Evolutionary conservation across 2,329 filamentous ascomycete genomes (phyloP), one percentile per base, ranked within the genome.

Genomic region (Aspergillus ruber): DNA sequence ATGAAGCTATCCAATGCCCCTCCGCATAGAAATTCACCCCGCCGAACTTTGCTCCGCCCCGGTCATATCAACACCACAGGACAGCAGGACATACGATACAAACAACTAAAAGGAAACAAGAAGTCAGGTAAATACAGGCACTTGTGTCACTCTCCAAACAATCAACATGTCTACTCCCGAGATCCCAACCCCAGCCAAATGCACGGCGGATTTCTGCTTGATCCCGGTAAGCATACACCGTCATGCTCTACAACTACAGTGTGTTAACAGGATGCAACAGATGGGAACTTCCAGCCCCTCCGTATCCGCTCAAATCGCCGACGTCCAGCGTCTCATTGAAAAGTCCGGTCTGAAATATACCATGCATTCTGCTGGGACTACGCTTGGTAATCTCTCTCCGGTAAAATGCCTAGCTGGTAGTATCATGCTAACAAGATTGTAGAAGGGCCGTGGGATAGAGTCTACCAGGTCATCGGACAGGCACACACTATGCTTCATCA

Each of bases 351-450:
- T 97, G 53, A 84, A 82, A 54, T 91, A 90, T 65, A 83, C 80
- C 42, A 93, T 97, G 88, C 91, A 97, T 71, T 90, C 88, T 21
- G 90, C 90, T 2, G 93, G 91, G 10, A 96, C 91, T 0, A 97
- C 91, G 0, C 80, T 97, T 47, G 90, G 89, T 93, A 74, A 29
- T 49, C 83, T 74, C 17, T 21, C 36, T 25, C 35, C 9, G 18
- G 27, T 40, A 6, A 40, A 21, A 32, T 20, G 13, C n/a, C 6
- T 42, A 44, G 25, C 51, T 54, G 44, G 55, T 32, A 20, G 36
- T 4, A 9, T 8, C 3, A 39, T 18, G 42, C 13, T 43, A 36
- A 20, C 18, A 29, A 38, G 15, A 18, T 18, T 49, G 52, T 57
- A 95, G 91, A 97, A 74, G 93, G 91, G 2, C 79, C 83, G 36